phyloP scores from a whole-genome alignment of 768 basidiomycete genomes.

The Kwoniella botswanensis region DNA sequence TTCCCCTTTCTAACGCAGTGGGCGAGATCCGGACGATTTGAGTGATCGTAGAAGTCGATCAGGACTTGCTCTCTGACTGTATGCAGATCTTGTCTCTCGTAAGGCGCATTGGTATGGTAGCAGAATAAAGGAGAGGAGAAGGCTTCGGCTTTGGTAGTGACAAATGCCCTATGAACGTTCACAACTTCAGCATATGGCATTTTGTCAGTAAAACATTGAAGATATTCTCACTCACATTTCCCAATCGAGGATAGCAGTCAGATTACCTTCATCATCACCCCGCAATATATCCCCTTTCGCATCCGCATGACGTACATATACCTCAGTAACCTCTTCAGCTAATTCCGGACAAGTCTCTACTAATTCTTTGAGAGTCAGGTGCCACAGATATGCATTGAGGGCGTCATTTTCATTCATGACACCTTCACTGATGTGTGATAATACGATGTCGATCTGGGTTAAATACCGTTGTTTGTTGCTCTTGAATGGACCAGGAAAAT shows the following conservation, averaged over 20 bases:
- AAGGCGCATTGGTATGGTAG: background rate
- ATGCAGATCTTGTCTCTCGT: constrained; percentile 1
- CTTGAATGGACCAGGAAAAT: constrained; percentile 25
- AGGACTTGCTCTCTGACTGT: constrained; percentile 6
- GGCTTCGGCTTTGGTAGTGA: constrained; percentile 25
- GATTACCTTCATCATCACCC: constrained; percentile 38
- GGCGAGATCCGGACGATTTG: constrained; percentile 16
- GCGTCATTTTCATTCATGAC: background rate
- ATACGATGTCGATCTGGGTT: constrained; percentile 11
- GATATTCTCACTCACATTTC: constrained; percentile 33
- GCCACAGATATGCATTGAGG: constrained; percentile 8
- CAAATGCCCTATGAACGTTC: constrained; percentile 12
- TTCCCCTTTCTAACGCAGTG: constrained; percentile 24
- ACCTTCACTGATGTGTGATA: constrained; percentile 8
- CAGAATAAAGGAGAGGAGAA: constrained; percentile 14
- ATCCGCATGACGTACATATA: constrained; percentile 37
- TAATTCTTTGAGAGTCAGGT: constrained; percentile 11
- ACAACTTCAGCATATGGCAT: background rate
- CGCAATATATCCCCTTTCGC: constrained; percentile 49
- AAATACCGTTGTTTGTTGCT: constrained; percentile 20
- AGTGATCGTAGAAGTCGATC: constrained; percentile 8
- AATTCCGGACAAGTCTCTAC: constrained; percentile 9
- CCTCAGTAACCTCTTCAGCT: constrained; percentile 7
- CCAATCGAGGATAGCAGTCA: constrained; percentile 53
- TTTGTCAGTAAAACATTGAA: background rate